Evolutionary conservation across 2,329 filamentous ascomycete species (phyloP), one percentile per base, ranked within the genome.

Genomic region (Aspergillus sp.): DNA sequence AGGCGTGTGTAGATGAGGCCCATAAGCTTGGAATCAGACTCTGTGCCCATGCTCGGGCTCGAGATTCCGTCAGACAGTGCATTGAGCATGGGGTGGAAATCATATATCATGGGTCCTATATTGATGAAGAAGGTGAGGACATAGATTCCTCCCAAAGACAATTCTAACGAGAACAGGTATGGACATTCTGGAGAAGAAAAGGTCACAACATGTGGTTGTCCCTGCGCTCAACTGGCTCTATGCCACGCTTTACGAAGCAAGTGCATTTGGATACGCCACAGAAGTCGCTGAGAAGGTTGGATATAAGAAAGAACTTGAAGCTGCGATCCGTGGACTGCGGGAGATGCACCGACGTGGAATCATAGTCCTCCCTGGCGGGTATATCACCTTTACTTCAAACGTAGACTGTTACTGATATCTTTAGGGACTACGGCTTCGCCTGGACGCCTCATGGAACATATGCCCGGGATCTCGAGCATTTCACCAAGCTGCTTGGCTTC

Each of bases 361-460:
- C 44, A 68, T 71, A 0, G 72, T 82, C 1, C 69, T 82, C 4
- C 79, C 79, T 12, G 77, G 77, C 30, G 78, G 60, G 19, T 46
- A 42, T 19, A 30, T 30, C 27, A 30, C 11, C 11, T 27, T 5
- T 5, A 4, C 22, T 27, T 17, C 13, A 1, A 15, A 13, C 42
- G 27, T 30, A 30, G 27, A 11, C 27, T 30, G 3, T 1, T 11
- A 30, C 27, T 30, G 9, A 30, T 30, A 30, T 30, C 27, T 30
- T 11, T 15, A 46, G 45, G 27, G 77, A 80, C 59, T 82, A 79
- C 47, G 77, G 78, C 3, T 80, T 81, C 53, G 75, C 78, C 1
- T 81, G 78, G 79, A 77, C 75, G 0, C 79, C 78, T 0, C 78
- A 81, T 44, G 79, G 79, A 7, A 80, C 78, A 0, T 81, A 81